Base-by-base conservation (phyloP, 345 rosid genomes). In the Adansonia digitata region DNA sequence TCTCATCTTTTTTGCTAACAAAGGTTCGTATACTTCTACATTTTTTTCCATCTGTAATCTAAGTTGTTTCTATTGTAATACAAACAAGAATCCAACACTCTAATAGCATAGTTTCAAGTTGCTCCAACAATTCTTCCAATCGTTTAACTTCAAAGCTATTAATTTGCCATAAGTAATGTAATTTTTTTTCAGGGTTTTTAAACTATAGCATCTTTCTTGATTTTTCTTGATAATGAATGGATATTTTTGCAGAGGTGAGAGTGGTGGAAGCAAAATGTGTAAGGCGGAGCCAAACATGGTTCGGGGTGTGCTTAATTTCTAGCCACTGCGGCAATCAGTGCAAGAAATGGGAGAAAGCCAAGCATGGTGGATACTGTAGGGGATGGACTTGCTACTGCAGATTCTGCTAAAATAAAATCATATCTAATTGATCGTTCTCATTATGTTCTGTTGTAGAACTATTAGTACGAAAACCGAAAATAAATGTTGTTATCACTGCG, bases 401-500 rank as follows among this genome's bases (percentile, higher is more conserved):
- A 63, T 76, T 72, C n/a, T 78, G 81, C 77, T 65, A 64, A 65
- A 11, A 40, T 2, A 12, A 77, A 22, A 37, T 13, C 59, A 52
- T 31, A 2, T 27, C 35, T 2, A 27, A 27, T 0, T 13, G 4
- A 27, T 57, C 2, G 4, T 57, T n/a, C 37, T 11, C 9, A 27
- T 12, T 57, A 2, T 20, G 13, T 53, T n/a, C n/a, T n/a, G 20
- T 0, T 20, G 27, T 53, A 20, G 1, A 20, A 7, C 4, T 51
- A 18, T 53, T 31, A n/a, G 40, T 15, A 71, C 27, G 20, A 35
- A 68, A 68, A n/a, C 64, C 78, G 69, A 75, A 77, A 81, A 65
- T 76, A 74, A 52, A 77, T 77, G 78, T 69, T 77, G 72, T 74
- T 77, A 77, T 77, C 78, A 80, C 78, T 73, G 78, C 80, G n/a